Evolutionary conservation across 768 basidiomycete genomes (phyloP), one percentile per base, ranked within the genome.

Genomic region (Mycena maculata): DNA sequence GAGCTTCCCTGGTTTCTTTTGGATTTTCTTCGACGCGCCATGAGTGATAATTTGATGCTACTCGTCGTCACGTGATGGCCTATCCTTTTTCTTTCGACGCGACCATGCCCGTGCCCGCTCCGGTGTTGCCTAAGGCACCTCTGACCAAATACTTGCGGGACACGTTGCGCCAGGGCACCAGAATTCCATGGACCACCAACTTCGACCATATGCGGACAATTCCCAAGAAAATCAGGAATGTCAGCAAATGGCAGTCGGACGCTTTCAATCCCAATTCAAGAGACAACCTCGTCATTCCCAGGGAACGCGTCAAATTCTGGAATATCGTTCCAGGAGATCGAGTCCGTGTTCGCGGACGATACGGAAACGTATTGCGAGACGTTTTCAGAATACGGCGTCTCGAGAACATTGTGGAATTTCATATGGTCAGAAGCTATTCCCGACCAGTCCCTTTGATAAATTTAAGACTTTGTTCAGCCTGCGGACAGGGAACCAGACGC

Each of bases 271-370:
- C 69, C 20, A 23, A 39, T 1, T 12, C 39, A 30, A 54, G 30
- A 9, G 15, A 45, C 13, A 0, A 11, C 4, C 16, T 54, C 48
- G 1, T 28, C 49, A 42, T 71, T 31, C 84, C 87, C 13, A 83
- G 84, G 63, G 90, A 93, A 72, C 84, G 94, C 50, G 91, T 95
- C 57, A 91, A 93, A 76, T 88, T 87, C 74, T 95, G 94, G 94
- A 95, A 95, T 74, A 86, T 95, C 66, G 90, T 93, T 36, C 92
- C 94, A 7, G 94, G 94, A 9, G 94, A 95, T 80, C 86, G 85
- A 59, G 87, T 95, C 73, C 86, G 90, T 54, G 68, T 94, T 60
- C 85, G 87, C 9, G 91, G 92, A 27, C 90, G 93, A 76, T 81
- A 83, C 66, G 82, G 83, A 28, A 86, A 84, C 44, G 84, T 79